phyloP scores from a whole-genome alignment of 2,329 filamentous ascomycete species.

The Berkeleyomyces basicola region DNA sequence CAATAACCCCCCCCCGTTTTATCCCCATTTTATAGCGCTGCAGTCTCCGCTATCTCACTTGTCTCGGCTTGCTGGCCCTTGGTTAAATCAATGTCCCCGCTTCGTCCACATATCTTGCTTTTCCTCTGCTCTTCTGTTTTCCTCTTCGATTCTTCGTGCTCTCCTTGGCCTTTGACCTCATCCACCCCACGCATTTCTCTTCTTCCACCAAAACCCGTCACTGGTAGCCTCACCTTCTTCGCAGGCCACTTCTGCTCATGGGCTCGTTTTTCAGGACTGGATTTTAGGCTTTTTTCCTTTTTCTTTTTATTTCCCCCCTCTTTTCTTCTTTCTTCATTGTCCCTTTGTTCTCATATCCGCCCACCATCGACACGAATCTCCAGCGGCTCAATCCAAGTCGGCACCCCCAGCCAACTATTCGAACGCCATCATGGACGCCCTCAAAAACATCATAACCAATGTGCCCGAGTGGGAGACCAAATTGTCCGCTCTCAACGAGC shows the following conservation, averaged over 20 bases:
- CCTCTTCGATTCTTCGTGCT: background rate
- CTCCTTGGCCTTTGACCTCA: background rate
- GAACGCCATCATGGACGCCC: slow-evolving; percentile 34
- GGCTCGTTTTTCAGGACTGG: background rate
- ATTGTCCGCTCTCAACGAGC: slow-evolving; percentile 41
- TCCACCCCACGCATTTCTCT: background rate
- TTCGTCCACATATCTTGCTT: background rate
- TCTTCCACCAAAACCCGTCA: background rate
- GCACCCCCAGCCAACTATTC: background rate
- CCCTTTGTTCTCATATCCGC: background rate
- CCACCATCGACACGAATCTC: background rate
- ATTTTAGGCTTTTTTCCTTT: background rate
- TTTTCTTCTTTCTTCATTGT: background rate
- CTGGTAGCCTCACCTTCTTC: no score
- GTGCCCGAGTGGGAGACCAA: slow-evolving; percentile 43
- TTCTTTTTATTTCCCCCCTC: background rate
- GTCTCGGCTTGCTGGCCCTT: background rate
- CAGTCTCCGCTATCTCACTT: background rate
- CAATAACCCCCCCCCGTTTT: background rate
- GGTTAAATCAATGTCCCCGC: background rate
- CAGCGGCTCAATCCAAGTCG: background rate
- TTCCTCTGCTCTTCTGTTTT: background rate
- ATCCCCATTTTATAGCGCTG: background rate
- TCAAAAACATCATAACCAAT: slow-evolving; percentile 36
- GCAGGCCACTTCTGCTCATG: no score